phyloP scores from a whole-genome alignment of 352 stramenopile genomes.

The Globisporangium spiculum region DNA sequence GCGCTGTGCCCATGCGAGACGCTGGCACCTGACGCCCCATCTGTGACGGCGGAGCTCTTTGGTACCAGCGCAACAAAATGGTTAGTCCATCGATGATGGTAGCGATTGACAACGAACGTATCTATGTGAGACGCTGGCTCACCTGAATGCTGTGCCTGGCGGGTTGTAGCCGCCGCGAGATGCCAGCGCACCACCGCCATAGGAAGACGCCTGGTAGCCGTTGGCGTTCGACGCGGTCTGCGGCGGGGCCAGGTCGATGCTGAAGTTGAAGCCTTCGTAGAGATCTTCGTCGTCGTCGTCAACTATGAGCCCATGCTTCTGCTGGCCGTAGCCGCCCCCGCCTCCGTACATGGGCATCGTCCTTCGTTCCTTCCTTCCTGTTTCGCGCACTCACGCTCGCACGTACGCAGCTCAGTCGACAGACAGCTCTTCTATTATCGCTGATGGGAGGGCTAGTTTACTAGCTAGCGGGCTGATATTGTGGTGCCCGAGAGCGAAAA shows the following conservation, averaged over 20 bases:
- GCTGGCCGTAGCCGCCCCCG: slow-evolving; percentile 48
- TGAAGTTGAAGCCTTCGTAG: slow-evolving; percentile 91
- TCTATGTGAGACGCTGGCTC: neutral
- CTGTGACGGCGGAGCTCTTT: slow-evolving; percentile 64
- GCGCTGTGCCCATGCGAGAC: slow-evolving; percentile 60
- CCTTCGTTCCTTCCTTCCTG: neutral
- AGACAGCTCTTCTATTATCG: neutral
- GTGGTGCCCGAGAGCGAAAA: neutral
- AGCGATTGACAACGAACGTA: neutral
- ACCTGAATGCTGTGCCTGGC: slow-evolving; percentile 73
- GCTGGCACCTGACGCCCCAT: slow-evolving; percentile 67
- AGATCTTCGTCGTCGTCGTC: slow-evolving; percentile 84
- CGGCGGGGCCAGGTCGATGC: slow-evolving; percentile 73
- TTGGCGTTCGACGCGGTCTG: slow-evolving; percentile 57
- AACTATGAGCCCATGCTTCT: slow-evolving; percentile 56
- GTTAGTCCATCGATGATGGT: neutral
- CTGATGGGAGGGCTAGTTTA: neutral
- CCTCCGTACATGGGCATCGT: slow-evolving; percentile 31
- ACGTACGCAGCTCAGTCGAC: neutral
- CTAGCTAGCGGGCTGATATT: neutral
- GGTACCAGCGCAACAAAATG: neutral
- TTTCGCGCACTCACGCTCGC: neutral
- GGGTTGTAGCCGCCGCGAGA: slow-evolving; percentile 66
- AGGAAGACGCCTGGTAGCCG: slow-evolving; percentile 56
- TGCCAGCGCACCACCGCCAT: slow-evolving; percentile 49